Conservation (phyloP, 1,284 basidiomycete species). For the Ganoderma meredithae region DNA sequence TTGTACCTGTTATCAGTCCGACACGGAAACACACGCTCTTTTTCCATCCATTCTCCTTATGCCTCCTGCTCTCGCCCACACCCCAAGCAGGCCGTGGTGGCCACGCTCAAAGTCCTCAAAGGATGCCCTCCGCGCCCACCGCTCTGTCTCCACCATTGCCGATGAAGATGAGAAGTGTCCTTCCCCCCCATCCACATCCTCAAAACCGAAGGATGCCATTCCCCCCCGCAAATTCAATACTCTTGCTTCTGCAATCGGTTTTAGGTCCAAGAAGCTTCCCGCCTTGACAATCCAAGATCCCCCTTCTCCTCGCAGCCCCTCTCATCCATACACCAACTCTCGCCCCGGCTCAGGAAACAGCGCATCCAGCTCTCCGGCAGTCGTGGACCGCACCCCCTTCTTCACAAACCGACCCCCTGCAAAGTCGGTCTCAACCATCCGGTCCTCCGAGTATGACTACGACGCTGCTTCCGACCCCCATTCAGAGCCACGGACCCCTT, state of each 20-base stretch:
- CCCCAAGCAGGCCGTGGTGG: constrained; percentile 44
- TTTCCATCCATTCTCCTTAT: constrained; percentile 39
- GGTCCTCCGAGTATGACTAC: constrained; percentile 47
- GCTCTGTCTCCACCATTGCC: constrained; percentile 31
- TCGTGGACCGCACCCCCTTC: constrained; percentile 38
- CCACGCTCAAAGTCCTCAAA: constrained; percentile 43
- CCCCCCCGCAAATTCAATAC: constrained; percentile 56
- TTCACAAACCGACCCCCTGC: constrained; percentile 49
- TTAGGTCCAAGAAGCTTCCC: constrained; percentile 66
- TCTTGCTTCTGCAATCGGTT: constrained; percentile 65
- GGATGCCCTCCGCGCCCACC: constrained; percentile 33
- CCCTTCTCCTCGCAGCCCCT: constrained; percentile 37
- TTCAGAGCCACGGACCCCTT: constrained; percentile 56
- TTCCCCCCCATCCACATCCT: constrained; percentile 23
- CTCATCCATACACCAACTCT: constrained; percentile 34
- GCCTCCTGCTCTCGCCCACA: constrained; percentile 35
- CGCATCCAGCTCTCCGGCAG: constrained; percentile 32
- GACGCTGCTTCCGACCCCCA: constrained; percentile 41
- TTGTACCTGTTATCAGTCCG: constrained; percentile 35
- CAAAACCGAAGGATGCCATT: constrained; percentile 35
- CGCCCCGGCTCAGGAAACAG: constrained; percentile 38
- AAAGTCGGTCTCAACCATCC: constrained; percentile 58
- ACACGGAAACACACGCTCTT: constrained; percentile 36
- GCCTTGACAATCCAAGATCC: constrained; percentile 61
- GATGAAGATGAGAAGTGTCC: constrained; percentile 36